Evolutionary conservation across 805 yeast genomes (phyloP).

Genomic region (Kodamaea sagamina): DNA sequence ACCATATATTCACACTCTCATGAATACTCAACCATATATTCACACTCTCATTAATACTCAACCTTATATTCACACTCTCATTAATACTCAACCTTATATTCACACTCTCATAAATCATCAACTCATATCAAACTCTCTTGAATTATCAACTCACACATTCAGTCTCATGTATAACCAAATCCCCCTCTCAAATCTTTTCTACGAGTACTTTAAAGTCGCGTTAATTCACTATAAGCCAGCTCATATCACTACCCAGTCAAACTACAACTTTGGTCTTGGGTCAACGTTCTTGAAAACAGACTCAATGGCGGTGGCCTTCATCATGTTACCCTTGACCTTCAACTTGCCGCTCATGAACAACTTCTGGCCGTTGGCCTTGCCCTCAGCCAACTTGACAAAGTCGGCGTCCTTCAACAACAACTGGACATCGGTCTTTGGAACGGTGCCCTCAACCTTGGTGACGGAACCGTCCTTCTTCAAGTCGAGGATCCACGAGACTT

Average conservation of each 20-base stretch:
- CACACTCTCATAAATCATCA: too few relatives aligned
- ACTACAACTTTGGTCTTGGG: constrained; percentile 46
- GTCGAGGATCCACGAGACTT: constrained; percentile 67
- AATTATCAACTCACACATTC: too few relatives aligned
- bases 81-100: too few relatives aligned
- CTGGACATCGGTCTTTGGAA: constrained; percentile 60
- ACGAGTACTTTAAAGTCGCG: neutral
- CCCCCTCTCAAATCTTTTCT: too few relatives aligned
- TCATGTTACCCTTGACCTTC: constrained; percentile 86
- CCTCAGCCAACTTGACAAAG: constrained; percentile 68
- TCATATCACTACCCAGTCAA: neutral
- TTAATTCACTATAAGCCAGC: constrained; percentile 13
- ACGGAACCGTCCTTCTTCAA: constrained; percentile 59
- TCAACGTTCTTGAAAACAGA: constrained; percentile 56
- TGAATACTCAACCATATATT: too few relatives aligned
- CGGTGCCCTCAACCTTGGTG: constrained; percentile 44
- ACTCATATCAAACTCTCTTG: too few relatives aligned
- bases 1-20: too few relatives aligned
- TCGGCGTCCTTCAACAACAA: constrained; percentile 67
- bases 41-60: too few relatives aligned
- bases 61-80: too few relatives aligned
- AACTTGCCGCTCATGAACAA: constrained; percentile 82
- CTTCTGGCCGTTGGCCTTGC: constrained; percentile 83
- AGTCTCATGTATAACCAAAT: too few relatives aligned
- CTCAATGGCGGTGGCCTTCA: constrained; percentile 83